Percentiles rank a stretch among this genome's conserved stretches.
Conservation (phyloP, 2,329 filamentous ascomycete species). For the Lecanicillium sp. region DNA sequence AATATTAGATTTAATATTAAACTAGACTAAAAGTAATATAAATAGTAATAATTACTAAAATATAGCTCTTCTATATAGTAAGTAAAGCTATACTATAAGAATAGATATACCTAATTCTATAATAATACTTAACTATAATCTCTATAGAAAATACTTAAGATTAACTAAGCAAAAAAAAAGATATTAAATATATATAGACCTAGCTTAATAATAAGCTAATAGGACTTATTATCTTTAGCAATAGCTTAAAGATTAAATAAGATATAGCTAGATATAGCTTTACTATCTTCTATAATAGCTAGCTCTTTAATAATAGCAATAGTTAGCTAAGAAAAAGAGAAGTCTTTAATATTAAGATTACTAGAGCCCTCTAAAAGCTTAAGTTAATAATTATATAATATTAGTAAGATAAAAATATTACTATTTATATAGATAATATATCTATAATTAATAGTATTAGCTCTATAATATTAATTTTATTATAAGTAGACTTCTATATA, state of each 20-base stretch:
- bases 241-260: neutral
- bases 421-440: too few relatives aligned
- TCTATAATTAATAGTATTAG: constrained; percentile 4
- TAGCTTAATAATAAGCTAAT: neutral
- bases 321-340: constrained; percentile 1
- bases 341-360: too few relatives aligned
- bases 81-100: too few relatives aligned
- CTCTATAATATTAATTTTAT: neutral
- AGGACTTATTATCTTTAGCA: constrained; percentile 1
- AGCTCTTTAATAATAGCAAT: neutral
- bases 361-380: too few relatives aligned
- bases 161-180: neutral
- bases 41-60: too few relatives aligned
- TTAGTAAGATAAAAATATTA: too few relatives aligned
- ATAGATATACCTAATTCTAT: neutral
- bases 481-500: constrained; percentile 1
- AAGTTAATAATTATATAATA: too few relatives aligned
- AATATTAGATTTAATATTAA: constrained; percentile 2
- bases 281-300: neutral
- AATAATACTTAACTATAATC: neutral
- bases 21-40: too few relatives aligned
- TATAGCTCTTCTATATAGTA: neutral
- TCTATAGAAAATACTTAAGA: neutral
- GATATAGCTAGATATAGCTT: neutral
- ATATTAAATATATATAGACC: too few relatives aligned